Conservation (phyloP, 805 yeast species). For the Priceomyces haplophilus region DNA sequence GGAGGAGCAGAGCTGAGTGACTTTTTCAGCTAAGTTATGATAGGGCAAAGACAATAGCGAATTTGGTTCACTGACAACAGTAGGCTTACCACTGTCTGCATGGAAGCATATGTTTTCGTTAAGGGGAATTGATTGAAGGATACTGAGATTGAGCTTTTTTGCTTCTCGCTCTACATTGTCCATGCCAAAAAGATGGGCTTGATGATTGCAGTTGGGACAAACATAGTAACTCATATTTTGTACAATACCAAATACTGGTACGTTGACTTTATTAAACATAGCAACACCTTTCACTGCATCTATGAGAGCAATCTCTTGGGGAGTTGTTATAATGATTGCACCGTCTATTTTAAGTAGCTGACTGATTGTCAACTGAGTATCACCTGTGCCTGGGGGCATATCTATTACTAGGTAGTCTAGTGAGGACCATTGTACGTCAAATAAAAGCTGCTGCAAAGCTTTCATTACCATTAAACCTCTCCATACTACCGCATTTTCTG, state of each 20-base stretch:
- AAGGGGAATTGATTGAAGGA: slow-evolving; percentile 69
- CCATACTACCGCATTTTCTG: slow-evolving; percentile 76
- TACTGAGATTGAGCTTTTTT: slow-evolving; percentile 41
- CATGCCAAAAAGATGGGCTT: slow-evolving; percentile 70
- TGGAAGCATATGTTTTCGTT: slow-evolving; percentile 55
- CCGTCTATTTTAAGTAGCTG: slow-evolving; percentile 77
- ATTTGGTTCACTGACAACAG: slow-evolving; percentile 44
- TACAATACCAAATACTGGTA: slow-evolving; percentile 73
- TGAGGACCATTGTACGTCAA: slow-evolving; percentile 72
- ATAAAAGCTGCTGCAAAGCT: slow-evolving; percentile 78
- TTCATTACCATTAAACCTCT: slow-evolving; percentile 85
- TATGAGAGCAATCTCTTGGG: slow-evolving; percentile 78
- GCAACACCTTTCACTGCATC: slow-evolving; percentile 80
- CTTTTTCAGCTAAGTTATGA: slow-evolving; percentile 41
- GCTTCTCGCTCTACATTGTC: slow-evolving; percentile 58
- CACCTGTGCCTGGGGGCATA: slow-evolving; percentile 93
- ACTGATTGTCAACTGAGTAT: slow-evolving; percentile 77
- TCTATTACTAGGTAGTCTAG: slow-evolving; percentile 72
- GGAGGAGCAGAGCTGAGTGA: neutral
- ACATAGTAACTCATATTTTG: slow-evolving; percentile 78
- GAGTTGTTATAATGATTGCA: slow-evolving; percentile 78
- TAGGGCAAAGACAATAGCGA: slow-evolving; percentile 42
- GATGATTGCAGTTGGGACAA: slow-evolving; percentile 75
- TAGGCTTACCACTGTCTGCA: slow-evolving; percentile 66
- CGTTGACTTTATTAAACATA: slow-evolving; percentile 68